Evolutionary conservation across 2,329 filamentous ascomycete genomes (phyloP), one percentile per base, ranked within the genome.

Genomic region (Colletotrichum kahawae): DNA sequence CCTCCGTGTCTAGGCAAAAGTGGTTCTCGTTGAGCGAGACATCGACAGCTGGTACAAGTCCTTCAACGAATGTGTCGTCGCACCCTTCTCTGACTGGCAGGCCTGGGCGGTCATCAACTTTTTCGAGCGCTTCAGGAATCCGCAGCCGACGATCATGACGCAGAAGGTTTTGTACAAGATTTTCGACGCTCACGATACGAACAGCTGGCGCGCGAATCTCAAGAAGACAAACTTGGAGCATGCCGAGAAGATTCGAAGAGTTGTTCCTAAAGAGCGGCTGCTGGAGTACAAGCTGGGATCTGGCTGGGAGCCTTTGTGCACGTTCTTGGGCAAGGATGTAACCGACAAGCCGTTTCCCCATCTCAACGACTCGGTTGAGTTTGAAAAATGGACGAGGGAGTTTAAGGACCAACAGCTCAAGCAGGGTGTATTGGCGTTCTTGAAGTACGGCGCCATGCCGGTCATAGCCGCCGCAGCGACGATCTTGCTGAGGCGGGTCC

Each of bases 241-340:
- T 18, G 56, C 69, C n/a, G 63, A 27, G 2, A 65, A 70, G 12
- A 57, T 77, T 13, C 33, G 64, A 2, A 12, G 36, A 13, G 31
- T 71, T 5, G 64, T 76, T 6, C 66, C 73, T 1, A 43, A 34
- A 18, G 77, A 78, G n/a, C 76, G 69, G 2, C 60, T 79, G 16
- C 79, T 87, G 7, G 84, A 85, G 43, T 86, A 81, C 80, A 77
- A 81, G 24, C 78, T 83, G 2, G 77, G 81, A 33, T 82, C 86
- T 29, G 84, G 84, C 16, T 86, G 84, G 85, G 81, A 78, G 54
- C 84, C 84, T 4, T 81, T 87, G 7, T 64, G 57, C 36, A 66
- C 79, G 51, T 87, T 87, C 64, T 77, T 86, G 8, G 81, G 79
- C 43, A 83, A 83, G 72, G 78, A 80, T 0, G 77, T 84, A 0